Evolutionary conservation across 768 basidiomycete species (phyloP).

Genomic region (Termitomyces heimii): DNA sequence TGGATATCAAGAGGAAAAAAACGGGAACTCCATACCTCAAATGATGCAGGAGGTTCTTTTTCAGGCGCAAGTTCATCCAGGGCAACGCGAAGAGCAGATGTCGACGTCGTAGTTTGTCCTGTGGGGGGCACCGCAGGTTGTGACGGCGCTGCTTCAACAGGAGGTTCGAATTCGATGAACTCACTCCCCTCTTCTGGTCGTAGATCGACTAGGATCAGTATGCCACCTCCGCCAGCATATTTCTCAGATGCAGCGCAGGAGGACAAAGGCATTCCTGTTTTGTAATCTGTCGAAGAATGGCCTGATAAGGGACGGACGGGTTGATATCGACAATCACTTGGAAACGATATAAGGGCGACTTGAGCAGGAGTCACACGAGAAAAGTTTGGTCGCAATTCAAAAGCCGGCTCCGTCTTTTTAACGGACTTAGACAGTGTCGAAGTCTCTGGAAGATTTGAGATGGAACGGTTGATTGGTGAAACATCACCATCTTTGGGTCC

Average conservation of each 20-base stretch:
- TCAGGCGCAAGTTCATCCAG: constrained; percentile 70
- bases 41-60: constrained; percentile 69
- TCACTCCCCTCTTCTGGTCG: constrained; percentile 67
- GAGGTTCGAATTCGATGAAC: constrained; percentile 57
- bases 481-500: constrained; percentile 48
- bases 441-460: constrained; percentile 41
- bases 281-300: constrained; percentile 30
- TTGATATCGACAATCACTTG: constrained; percentile 71
- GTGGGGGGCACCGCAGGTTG: constrained; percentile 22
- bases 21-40: constrained; percentile 59
- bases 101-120: constrained; percentile 23
- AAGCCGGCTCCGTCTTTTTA: constrained; percentile 70
- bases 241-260: constrained; percentile 40
- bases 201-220: constrained; percentile 76
- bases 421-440: constrained; percentile 34
- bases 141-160: constrained; percentile 21
- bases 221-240: constrained; percentile 80
- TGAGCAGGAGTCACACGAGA: constrained; percentile 91
- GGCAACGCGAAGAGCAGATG: constrained; percentile 53
- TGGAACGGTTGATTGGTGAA: constrained; percentile 49
- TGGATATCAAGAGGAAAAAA: background rate
- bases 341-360: constrained; percentile 79
- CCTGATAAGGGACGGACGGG: constrained; percentile 81
- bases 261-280: constrained; percentile 21
- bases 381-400: constrained; percentile 78